Percentiles rank a stretch among this genome's conserved stretches.
These are phyloP conservation scores for Mycosphaerella sp. DNA, from an alignment of 2,329 filamentous ascomycete genomes.

Conservation along the genomic window DNA sequence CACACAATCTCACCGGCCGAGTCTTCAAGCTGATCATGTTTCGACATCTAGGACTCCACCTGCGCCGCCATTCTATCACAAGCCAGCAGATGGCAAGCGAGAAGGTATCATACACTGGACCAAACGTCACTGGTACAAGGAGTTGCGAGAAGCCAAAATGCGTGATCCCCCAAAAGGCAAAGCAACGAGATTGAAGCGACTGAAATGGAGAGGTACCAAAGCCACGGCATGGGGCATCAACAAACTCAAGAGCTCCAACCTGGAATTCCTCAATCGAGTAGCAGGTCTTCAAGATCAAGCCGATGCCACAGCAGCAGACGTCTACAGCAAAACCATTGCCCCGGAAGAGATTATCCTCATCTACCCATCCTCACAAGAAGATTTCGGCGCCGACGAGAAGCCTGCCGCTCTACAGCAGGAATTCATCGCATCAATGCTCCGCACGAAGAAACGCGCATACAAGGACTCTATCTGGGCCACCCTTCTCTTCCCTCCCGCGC, in stretches of 20 bases:
- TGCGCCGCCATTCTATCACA: slow-evolving; percentile 37
- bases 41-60: slow-evolving; percentile 35
- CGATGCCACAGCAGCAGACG: slow-evolving; percentile 30
- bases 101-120: slow-evolving; percentile 40
- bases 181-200: slow-evolving; percentile 37
- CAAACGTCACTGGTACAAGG: slow-evolving; percentile 43
- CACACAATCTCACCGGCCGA: not conserved
- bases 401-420: slow-evolving; percentile 29
- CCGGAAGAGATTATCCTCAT: slow-evolving; percentile 40
- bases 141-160: slow-evolving; percentile 40
- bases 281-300: slow-evolving; percentile 19
- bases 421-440: slow-evolving; percentile 39
- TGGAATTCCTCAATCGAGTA: slow-evolving; percentile 43
- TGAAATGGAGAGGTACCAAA: slow-evolving; percentile 39
- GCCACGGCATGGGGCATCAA: slow-evolving; percentile 39
- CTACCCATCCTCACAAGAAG: slow-evolving; percentile 30
- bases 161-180: slow-evolving; percentile 33
- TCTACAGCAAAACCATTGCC: slow-evolving; percentile 33
- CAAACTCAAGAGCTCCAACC: slow-evolving; percentile 38
- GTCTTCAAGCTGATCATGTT: not conserved
- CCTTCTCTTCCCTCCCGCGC: slow-evolving; percentile 37
- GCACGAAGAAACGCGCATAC: slow-evolving; percentile 40
- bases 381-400: slow-evolving; percentile 24
- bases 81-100: slow-evolving; percentile 37
- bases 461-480: slow-evolving; percentile 41